These are phyloP conservation scores for Cladosporium cucumerinum DNA, from an alignment of 2,329 filamentous ascomycete species.

Conservation along the genomic window DNA sequence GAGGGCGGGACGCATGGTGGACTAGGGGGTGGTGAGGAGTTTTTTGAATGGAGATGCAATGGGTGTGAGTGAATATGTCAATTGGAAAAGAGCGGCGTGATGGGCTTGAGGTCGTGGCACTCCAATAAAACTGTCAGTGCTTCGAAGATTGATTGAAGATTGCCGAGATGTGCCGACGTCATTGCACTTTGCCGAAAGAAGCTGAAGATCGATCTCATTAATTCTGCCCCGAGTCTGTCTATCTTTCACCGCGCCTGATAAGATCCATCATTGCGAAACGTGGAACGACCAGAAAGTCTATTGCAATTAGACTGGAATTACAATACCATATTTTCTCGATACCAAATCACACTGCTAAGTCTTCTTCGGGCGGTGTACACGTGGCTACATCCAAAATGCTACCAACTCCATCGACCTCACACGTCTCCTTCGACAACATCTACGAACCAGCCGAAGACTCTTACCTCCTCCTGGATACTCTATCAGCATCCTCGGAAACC, in stretches of 20 bases:
- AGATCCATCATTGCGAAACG: neutral
- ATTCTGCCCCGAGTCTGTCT: neutral
- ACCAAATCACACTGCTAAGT: no score
- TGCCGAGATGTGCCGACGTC: slow-evolving; percentile 13
- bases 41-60: neutral
- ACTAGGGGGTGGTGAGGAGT: neutral
- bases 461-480: slow-evolving; percentile 86
- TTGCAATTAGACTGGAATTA: neutral
- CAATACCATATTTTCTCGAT: neutral
- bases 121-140: neutral
- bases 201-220: slow-evolving; percentile 3
- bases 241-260: neutral
- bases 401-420: slow-evolving; percentile 87
- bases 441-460: slow-evolving; percentile 98
- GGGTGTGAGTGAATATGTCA: neutral
- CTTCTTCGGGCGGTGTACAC: neutral
- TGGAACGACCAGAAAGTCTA: neutral
- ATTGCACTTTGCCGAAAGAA: slow-evolving; percentile 8
- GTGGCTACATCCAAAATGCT: slow-evolving; percentile 59
- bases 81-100: neutral
- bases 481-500: slow-evolving; percentile 68
- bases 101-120: neutral
- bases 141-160: neutral
- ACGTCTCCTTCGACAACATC: slow-evolving; percentile 81
- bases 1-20: slow-evolving; percentile 26